These are phyloP conservation scores for Dipteronia sinensis DNA, from an alignment of 345 rosid species.

Conservation along the genomic window DNA sequence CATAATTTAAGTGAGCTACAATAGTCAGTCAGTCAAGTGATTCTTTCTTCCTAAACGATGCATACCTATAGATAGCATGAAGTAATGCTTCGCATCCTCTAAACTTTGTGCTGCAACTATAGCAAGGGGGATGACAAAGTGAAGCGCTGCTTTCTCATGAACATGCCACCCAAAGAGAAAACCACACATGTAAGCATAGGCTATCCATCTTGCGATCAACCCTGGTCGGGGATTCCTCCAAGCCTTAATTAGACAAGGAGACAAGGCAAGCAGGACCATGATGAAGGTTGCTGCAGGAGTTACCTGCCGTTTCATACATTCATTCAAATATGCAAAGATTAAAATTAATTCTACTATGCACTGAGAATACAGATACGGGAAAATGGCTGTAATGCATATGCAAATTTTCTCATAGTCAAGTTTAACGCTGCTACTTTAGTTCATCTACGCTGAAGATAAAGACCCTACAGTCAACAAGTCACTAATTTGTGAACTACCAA, in stretches of 20 bases:
- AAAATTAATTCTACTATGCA: not conserved
- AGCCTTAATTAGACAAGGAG: constrained; percentile 74
- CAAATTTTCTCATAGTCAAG: constrained; percentile 8
- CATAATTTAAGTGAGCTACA: not conserved
- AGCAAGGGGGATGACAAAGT: constrained; percentile 81
- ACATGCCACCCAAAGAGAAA: constrained; percentile 98
- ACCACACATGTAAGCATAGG: constrained; percentile 86
- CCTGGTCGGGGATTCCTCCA: constrained; percentile 71
- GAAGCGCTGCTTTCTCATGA: constrained; percentile 96
- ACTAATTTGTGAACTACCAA: not conserved
- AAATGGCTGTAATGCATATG: not conserved
- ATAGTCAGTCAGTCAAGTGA: not conserved
- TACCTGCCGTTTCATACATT: constrained; percentile 47
- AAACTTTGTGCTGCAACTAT: constrained; percentile 67
- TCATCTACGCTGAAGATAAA: not conserved
- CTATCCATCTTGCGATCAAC: constrained; percentile 64
- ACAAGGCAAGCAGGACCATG: constrained; percentile 69
- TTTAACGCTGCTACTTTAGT: not conserved
- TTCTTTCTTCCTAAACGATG: not conserved
- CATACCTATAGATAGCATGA: constrained; percentile 76
- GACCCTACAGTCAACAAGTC: not conserved
- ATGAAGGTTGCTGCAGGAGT: constrained; percentile 70
- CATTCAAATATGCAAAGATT: not conserved
- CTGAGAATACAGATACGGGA: not conserved
- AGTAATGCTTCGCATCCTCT: constrained; percentile 89